Evolutionary conservation across 345 rosid genomes (phyloP), one percentile per base, ranked within the genome.

Genomic region (Lepidium aucheri): DNA sequence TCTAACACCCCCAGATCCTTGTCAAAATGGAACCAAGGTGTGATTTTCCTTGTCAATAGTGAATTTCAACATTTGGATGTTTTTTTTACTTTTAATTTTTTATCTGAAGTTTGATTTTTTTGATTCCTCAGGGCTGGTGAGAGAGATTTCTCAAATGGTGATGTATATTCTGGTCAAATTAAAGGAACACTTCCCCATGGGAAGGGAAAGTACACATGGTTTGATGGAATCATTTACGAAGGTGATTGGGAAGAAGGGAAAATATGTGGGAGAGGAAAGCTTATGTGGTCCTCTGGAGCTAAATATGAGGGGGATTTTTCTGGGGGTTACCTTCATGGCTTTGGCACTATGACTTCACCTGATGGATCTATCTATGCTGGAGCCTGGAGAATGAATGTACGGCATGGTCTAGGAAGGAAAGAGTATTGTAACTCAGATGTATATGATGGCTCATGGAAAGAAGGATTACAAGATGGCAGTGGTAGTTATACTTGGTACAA

Each of bases 221-320:
- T 38, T 0, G 85, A 85, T 77, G 87, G 85, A 67, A 81, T 87
- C 12, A 55, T 79, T 16, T 93, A 86, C 33, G 90, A 90, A 22
- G 98, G 98, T 39, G 89, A 87, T 35, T 93, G 98, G 98, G 92
- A 85, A 76, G 87, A 75, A 43, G 96, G 97, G 18, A 86, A 88
- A 53, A 86, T 93, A 79, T 79, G 85, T 0, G 97, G 97, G 55
- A 86, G 83, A 79, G 97, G 98, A 32, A 63, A 73, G 57, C 78
- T 88, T 39, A 8, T 61, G 26, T 90, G 97, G 97, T 52, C 81
- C 3, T 86, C 90, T 5, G 92, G 96, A 65, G 88, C 86, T 50
- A 85, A 74, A 53, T 90, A 88, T 22, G 90, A 85, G 56, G 98
- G 98, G 9, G 95, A 88, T 74, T 76, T 93, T 68, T 90, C 92